phyloP scores from a whole-genome alignment of 768 basidiomycete genomes.

The Dictyophora rubrovolvata region DNA sequence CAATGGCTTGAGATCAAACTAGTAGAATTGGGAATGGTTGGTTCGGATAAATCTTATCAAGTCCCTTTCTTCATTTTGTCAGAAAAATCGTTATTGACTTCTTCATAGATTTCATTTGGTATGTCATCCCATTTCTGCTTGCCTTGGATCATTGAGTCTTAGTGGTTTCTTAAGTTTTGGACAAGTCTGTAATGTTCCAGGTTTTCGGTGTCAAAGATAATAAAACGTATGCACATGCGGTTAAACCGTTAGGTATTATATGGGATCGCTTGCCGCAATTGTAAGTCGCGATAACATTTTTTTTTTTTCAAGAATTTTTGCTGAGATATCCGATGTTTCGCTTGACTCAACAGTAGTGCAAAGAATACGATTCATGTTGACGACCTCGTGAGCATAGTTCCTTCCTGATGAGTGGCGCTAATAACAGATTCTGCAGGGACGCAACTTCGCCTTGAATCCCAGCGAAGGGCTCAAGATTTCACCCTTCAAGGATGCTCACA shows the following conservation, averaged over 20 bases:
- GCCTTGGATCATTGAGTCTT: not conserved
- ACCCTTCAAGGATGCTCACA: constrained; percentile 73
- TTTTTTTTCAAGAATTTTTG: not conserved
- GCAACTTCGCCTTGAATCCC: constrained; percentile 85
- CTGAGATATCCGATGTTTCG: not conserved
- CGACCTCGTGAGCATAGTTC: constrained; percentile 48
- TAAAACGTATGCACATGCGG: constrained; percentile 69
- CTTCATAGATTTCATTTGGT: constrained; percentile 53
- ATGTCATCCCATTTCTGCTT: constrained; percentile 3
- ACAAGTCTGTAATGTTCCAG: constrained; percentile 84
- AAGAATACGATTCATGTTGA: constrained; percentile 82
- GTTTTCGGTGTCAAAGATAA: constrained; percentile 68
- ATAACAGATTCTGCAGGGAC: constrained; percentile 33
- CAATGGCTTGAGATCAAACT: constrained; percentile 84
- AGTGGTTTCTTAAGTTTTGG: constrained; percentile 44
- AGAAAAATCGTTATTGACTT: not conserved
- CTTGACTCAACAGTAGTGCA: constrained; percentile 33
- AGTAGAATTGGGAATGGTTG: constrained; percentile 78
- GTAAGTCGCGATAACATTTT: constrained; percentile 26
- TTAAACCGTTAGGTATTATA: constrained; percentile 75
- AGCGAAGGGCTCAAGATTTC: constrained; percentile 74
- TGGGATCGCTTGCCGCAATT: constrained; percentile 83
- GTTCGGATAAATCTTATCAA: constrained; percentile 58
- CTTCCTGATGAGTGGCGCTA: not conserved
- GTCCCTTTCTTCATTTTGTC: constrained; percentile 23